phyloP scores from a whole-genome alignment of 352 stramenopile species.

The Globisporangium orthogonon region DNA sequence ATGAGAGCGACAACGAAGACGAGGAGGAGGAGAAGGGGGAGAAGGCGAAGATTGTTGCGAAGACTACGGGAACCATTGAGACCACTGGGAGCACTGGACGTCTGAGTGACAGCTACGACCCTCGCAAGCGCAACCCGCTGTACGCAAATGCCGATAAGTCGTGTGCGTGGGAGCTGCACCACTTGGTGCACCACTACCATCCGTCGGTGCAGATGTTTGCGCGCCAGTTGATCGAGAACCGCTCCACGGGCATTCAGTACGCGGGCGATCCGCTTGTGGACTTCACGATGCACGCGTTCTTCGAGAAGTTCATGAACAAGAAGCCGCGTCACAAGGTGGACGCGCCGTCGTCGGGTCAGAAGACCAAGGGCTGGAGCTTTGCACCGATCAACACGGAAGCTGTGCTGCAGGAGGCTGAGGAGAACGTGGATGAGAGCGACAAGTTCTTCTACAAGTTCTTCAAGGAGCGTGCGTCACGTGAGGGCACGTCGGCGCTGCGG shows the following conservation, averaged over 20 bases:
- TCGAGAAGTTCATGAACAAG: slow-evolving; percentile 99
- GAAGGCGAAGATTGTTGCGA: background rate
- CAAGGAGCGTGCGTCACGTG: slow-evolving; percentile 63
- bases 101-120: slow-evolving; percentile 57
- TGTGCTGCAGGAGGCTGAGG: slow-evolving; percentile 54
- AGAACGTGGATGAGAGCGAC: slow-evolving; percentile 71
- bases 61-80: background rate
- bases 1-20: slow-evolving; percentile 27
- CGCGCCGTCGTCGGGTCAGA: slow-evolving; percentile 6
- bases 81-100: too few relatives aligned
- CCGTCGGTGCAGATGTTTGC: slow-evolving; percentile 93
- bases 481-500: slow-evolving; percentile 23
- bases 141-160: slow-evolving; percentile 64
- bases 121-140: slow-evolving; percentile 83
- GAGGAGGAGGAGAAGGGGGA: slow-evolving; percentile 7
- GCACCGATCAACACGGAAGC: slow-evolving; percentile 62
- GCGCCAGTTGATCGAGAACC: slow-evolving; percentile 65
- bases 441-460: slow-evolving; percentile 95
- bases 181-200: slow-evolving; percentile 94
- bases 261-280: slow-evolving; percentile 94
- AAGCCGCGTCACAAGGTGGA: slow-evolving; percentile 84
- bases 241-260: slow-evolving; percentile 83
- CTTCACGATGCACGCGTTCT: slow-evolving; percentile 95
- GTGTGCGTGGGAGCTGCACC: slow-evolving; percentile 91
- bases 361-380: slow-evolving; percentile 63